These are phyloP conservation scores for Pichia sp. DNA, from an alignment of 1,139 yeast genomes.

Conservation along the genomic window DNA sequence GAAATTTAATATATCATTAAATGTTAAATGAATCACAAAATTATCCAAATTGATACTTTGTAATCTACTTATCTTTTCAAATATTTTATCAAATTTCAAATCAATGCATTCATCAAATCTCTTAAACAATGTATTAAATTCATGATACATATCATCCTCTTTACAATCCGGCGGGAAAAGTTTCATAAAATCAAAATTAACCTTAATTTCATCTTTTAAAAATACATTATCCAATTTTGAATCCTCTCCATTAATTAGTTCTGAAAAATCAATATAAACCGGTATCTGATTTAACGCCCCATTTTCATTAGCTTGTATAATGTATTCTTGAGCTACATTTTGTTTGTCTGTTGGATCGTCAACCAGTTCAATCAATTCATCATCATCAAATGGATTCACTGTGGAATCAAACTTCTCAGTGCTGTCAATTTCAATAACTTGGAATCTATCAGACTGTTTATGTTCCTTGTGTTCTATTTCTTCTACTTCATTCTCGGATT, in stretches of 20 bases:
- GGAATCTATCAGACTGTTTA: background rate
- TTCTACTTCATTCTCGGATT: constrained; percentile 5
- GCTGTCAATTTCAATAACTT: background rate
- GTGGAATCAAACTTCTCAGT: background rate
- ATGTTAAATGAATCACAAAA: constrained; percentile 19
- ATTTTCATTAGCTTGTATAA: background rate
- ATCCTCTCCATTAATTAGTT: background rate
- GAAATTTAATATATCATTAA: constrained; percentile 33
- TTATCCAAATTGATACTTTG: background rate
- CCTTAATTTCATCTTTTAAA: constrained; percentile 5
- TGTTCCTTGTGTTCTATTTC: background rate
- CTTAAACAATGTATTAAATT: constrained; percentile 14
- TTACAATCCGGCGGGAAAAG: constrained; percentile 17
- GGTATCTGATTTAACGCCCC: constrained; percentile 16
- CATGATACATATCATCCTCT: constrained; percentile 23
- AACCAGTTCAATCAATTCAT: constrained; percentile 6
- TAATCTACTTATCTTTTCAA: constrained; percentile 27
- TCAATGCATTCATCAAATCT: constrained; percentile 27
- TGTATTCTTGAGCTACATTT: background rate
- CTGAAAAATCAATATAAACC: constrained; percentile 25
- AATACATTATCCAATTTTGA: background rate
- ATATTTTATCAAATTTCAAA: constrained; percentile 11
- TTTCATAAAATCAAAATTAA: constrained; percentile 20
- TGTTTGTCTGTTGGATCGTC: background rate
- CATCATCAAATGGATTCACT: constrained; percentile 6